These are phyloP conservation scores for Komagataella pastoris DNA, from an alignment of 805 yeast genomes.

Conservation along the genomic window DNA sequence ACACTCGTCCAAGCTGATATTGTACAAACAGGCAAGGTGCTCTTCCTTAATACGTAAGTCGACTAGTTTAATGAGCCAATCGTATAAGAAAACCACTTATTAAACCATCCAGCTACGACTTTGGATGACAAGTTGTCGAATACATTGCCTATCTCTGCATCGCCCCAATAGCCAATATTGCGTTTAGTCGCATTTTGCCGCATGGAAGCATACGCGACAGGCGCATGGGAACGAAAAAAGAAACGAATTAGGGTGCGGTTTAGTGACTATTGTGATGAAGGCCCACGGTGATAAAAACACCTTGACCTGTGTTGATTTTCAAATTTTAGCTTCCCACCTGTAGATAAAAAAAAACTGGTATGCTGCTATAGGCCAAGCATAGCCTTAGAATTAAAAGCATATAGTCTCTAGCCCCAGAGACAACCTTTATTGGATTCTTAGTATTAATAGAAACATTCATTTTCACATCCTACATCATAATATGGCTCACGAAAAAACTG, in stretches of 20 bases:
- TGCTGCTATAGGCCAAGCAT: not conserved
- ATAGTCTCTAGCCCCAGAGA: not conserved
- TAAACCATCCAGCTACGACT: not conserved
- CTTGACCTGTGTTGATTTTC: not conserved
- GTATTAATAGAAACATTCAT: not conserved
- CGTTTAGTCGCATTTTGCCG: not conserved
- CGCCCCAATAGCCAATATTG: not conserved
- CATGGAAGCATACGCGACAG: not conserved
- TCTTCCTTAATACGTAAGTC: too few species aligned
- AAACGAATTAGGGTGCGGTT: not conserved
- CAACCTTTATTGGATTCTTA: not conserved
- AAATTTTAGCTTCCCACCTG: not conserved
- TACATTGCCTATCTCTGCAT: not conserved
- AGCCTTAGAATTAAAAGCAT: not conserved
- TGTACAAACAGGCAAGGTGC: too few species aligned
- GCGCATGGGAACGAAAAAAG: not conserved
- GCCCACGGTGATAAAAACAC: not conserved
- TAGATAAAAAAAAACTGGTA: not conserved
- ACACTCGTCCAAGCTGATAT: too few species aligned
- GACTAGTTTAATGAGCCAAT: too few species aligned
- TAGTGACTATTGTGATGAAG: not conserved
- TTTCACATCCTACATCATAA: not conserved
- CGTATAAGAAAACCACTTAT: too few species aligned
- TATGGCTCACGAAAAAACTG: not conserved
- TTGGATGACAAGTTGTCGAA: not conserved